Evolutionary conservation across 1,284 basidiomycete genomes (phyloP).

Genomic region (Cerrena zonata): DNA sequence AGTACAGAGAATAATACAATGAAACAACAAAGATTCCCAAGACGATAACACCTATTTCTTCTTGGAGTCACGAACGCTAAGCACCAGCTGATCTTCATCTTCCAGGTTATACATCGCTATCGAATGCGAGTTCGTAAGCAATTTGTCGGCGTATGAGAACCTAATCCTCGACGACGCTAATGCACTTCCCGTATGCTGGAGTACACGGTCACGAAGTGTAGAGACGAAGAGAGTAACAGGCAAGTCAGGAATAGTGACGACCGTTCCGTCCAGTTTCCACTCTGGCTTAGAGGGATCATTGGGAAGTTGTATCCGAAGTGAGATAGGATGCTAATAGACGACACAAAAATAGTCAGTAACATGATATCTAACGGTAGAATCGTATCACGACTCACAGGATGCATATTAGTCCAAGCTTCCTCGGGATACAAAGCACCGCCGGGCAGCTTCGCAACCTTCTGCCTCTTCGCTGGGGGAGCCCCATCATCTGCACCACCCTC

Average conservation of each 20-base stretch:
- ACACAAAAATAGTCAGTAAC: slow-evolving; percentile 3
- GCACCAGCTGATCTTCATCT: slow-evolving; percentile 75
- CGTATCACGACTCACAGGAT: slow-evolving; percentile 55
- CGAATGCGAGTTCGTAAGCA: slow-evolving; percentile 79
- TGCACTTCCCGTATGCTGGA: slow-evolving; percentile 68
- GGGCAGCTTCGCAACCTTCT: slow-evolving; percentile 74
- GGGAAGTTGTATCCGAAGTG: slow-evolving; percentile 78
- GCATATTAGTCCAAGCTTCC: slow-evolving; percentile 81
- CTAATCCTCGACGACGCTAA: slow-evolving; percentile 75
- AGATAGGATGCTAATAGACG: slow-evolving; percentile 68
- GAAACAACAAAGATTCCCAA: not conserved
- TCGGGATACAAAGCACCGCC: slow-evolving; percentile 78
- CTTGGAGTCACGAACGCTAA: slow-evolving; percentile 72
- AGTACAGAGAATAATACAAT: not conserved
- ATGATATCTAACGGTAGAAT: not conserved
- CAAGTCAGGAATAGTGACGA: slow-evolving; percentile 73
- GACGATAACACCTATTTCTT: slow-evolving; percentile 47
- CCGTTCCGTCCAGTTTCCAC: slow-evolving; percentile 82
- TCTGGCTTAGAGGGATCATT: slow-evolving; percentile 76
- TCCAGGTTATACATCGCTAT: slow-evolving; percentile 85
- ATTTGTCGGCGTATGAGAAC: slow-evolving; percentile 72
- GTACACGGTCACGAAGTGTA: slow-evolving; percentile 80
- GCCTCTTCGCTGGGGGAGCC: slow-evolving; percentile 74
- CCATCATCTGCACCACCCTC: slow-evolving; percentile 54
- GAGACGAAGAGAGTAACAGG: slow-evolving; percentile 79